phyloP scores from a whole-genome alignment of 1,284 basidiomycete species.

The Coriolopsis trogii region DNA sequence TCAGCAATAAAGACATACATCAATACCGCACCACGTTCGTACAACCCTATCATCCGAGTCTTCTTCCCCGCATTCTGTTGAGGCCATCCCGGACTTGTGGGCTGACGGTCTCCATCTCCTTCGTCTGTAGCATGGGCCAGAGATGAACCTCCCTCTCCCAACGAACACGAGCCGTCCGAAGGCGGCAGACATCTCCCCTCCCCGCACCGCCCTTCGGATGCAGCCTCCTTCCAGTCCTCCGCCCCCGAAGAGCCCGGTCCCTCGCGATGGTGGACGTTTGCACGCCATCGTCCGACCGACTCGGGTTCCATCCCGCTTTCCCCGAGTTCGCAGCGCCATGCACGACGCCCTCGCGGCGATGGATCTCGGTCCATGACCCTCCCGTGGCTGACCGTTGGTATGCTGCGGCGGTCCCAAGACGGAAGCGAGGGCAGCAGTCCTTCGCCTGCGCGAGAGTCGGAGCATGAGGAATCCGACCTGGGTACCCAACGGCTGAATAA shows the following conservation, averaged over 20 bases:
- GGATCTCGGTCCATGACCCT: slow-evolving; percentile 31
- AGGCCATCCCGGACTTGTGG: neutral
- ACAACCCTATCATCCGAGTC: neutral
- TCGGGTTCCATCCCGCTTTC: slow-evolving; percentile 26
- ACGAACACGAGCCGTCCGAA: slow-evolving; percentile 42
- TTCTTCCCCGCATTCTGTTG: slow-evolving; percentile 8
- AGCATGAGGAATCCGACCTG: slow-evolving; percentile 11
- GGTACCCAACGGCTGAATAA: slow-evolving; percentile 19
- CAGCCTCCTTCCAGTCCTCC: slow-evolving; percentile 55
- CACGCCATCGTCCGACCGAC: slow-evolving; percentile 32
- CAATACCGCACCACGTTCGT: slow-evolving; percentile 69
- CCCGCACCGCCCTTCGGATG: slow-evolving; percentile 47
- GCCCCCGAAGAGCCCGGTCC: slow-evolving; percentile 39
- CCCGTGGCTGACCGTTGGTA: slow-evolving; percentile 32
- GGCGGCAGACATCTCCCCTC: slow-evolving; percentile 35
- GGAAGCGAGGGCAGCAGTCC: slow-evolving; percentile 18
- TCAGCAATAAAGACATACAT: slow-evolving; percentile 55
- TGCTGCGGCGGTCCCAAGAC: slow-evolving; percentile 35
- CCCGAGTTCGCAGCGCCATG: slow-evolving; percentile 14
- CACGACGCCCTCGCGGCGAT: slow-evolving; percentile 22
- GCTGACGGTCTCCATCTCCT: slow-evolving; percentile 15
- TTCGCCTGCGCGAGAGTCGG: slow-evolving; percentile 15
- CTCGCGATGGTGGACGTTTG: slow-evolving; percentile 74
- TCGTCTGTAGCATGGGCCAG: slow-evolving; percentile 73
- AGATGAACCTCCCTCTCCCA: slow-evolving; percentile 79